These are phyloP conservation scores for Zygoascus biomembranicola DNA, from an alignment of 805 yeast species.

Conservation along the genomic window DNA sequence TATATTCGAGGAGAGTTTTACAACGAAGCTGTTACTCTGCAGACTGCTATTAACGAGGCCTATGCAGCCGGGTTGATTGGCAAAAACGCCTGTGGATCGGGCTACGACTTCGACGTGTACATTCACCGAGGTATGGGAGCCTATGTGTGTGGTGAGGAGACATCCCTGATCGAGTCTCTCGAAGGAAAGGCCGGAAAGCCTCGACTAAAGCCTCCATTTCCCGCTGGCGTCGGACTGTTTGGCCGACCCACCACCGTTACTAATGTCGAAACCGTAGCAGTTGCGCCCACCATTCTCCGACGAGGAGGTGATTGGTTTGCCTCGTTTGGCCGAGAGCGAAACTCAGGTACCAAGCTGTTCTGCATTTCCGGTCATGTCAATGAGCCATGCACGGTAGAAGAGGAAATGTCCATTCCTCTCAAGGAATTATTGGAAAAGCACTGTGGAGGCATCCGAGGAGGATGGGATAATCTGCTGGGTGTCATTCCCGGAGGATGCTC, in stretches of 20 bases:
- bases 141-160: conserved; percentile 87
- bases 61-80: conserved; percentile 74
- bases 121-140: conserved; percentile 94
- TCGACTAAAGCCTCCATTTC: conserved; percentile 89
- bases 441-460: conserved; percentile 87
- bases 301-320: conserved; percentile 88
- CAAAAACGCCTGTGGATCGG: conserved; percentile 80
- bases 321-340: conserved; percentile 76
- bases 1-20: conserved; percentile 88
- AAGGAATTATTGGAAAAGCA: conserved; percentile 76
- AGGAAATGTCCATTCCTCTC: conserved; percentile 86
- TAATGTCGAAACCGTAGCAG: conserved; percentile 86
- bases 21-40: conserved; percentile 67
- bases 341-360: conserved; percentile 73
- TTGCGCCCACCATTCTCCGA: conserved; percentile 81
- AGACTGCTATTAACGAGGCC: conserved; percentile 80
- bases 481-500: conserved; percentile 90
- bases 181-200: conserved; percentile 95
- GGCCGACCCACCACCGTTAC: conserved; percentile 91
- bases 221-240: conserved; percentile 86
- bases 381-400: conserved; percentile 89
- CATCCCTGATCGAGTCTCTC: conserved; percentile 77
- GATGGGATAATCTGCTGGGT: conserved; percentile 86
- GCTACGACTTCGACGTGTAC: conserved; percentile 74
- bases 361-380: conserved; percentile 88